phyloP scores from a whole-genome alignment of 495 filamentous ascomycete species.

The Xanthoparmelia taractica region DNA sequence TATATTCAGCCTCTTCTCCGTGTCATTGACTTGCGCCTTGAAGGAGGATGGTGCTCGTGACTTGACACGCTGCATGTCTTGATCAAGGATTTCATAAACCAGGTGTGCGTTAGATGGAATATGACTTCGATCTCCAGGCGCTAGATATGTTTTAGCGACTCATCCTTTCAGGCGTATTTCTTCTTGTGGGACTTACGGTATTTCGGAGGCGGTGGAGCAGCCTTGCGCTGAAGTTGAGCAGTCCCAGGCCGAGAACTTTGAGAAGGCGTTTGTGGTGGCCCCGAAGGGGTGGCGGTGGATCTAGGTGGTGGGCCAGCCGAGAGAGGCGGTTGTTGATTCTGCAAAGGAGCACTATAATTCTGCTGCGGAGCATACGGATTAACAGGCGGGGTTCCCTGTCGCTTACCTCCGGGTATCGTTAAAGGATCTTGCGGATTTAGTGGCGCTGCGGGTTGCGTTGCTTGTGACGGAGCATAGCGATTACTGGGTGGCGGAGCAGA shows the following conservation, averaged over 20 bases:
- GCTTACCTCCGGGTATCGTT: constrained; percentile 21
- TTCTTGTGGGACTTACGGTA: constrained; percentile 49
- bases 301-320: constrained; percentile 21
- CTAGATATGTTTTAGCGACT: constrained; percentile 32
- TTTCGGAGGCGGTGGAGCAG: constrained; percentile 48
- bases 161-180: neutral
- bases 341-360: constrained; percentile 31
- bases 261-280: constrained; percentile 31
- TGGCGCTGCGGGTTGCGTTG: constrained; percentile 44
- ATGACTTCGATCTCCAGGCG: constrained; percentile 80
- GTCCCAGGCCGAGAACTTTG: constrained; percentile 45
- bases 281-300: constrained; percentile 29
- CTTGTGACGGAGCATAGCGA: constrained; percentile 79
- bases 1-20: constrained; percentile 81
- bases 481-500: constrained; percentile 64
- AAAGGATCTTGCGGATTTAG: constrained; percentile 36
- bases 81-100: constrained; percentile 70
- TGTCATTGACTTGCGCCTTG: constrained; percentile 80
- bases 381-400: constrained; percentile 41
- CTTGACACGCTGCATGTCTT: constrained; percentile 84
- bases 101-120: constrained; percentile 68
- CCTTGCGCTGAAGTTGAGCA: constrained; percentile 41
- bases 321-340: constrained; percentile 31
- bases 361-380: constrained; percentile 55
- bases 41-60: constrained; percentile 71